A percentile compares a stretch with the other conserved stretches of the same genome.
phyloP scores from a whole-genome alignment of 129 eudicot genomes.

The Chrysanthemum seticuspe region DNA sequence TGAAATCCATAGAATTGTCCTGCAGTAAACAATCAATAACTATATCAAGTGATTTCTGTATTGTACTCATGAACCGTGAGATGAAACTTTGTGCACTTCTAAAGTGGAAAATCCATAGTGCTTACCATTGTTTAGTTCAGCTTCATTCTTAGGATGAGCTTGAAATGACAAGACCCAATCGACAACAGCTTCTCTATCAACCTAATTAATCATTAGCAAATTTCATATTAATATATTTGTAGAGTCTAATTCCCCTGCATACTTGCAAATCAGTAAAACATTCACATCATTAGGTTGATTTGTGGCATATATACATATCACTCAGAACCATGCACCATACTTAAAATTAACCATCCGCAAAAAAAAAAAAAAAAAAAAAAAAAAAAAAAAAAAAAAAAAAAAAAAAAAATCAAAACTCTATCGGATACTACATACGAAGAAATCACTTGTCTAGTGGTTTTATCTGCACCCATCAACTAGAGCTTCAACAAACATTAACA shows the following conservation, averaged over 20 bases:
- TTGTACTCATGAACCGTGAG: not conserved
- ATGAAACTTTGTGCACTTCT: not conserved
- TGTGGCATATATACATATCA: not conserved
- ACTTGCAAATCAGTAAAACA: not conserved
- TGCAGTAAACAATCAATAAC: constrained; percentile 30
- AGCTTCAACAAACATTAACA: too few species aligned
- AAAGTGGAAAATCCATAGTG: constrained; percentile 7
- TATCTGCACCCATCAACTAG: too few species aligned
- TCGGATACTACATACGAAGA: too few species aligned
- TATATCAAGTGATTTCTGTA: constrained; percentile 10
- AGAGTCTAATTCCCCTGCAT: constrained; percentile 20
- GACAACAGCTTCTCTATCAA: constrained; percentile 69
- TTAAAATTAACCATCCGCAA: too few species aligned
- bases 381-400: too few species aligned
- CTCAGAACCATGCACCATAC: too few species aligned
- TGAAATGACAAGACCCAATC: constrained; percentile 84
- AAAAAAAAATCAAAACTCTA: too few species aligned
- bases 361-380: too few species aligned
- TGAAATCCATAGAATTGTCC: constrained; percentile 93
- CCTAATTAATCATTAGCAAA: constrained; percentile 33
- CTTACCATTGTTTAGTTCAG: constrained; percentile 61
- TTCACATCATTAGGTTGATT: not conserved
- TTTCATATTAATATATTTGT: constrained; percentile 14
- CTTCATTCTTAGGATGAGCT: constrained; percentile 59
- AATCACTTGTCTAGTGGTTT: not conserved